Base-by-base conservation (phyloP, 2,329 filamentous ascomycete species). In the Calonectria hongkongensis region DNA sequence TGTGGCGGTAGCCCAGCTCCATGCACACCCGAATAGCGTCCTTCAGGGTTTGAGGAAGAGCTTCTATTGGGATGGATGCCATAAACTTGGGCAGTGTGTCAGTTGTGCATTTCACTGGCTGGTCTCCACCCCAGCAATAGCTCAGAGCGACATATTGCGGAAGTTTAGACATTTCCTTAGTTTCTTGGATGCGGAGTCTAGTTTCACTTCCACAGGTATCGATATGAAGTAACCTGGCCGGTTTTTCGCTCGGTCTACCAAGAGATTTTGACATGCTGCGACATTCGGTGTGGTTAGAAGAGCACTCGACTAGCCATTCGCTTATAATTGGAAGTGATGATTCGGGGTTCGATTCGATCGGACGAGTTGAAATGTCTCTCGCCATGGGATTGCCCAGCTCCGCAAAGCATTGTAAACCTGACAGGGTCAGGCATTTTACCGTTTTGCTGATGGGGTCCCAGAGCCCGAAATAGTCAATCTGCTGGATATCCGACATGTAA, bases 41-140 rank as follows among this genome's bases (percentile, higher is more conserved):
- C n/a, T 66, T 33, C 45, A 66, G 63, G 3, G 63, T 66, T 27
- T 50, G 45, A 15, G 63, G 63, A 15, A 66, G 63, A 9, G 30
- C 48, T 27, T 12, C 27, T 7, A 51, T 9, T 18, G 63, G 63
- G 12, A 66, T 66, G 15, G 45, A 51, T 3, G 21, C 10, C 45
- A 18, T 50, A 15, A 66, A 66, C 13, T n/a, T 28, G 10, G 47
- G n/a, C 15, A 66, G 7, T 7, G 63, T 66, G 27, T 39, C 12
- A 1, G 63, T 66, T 8, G 63, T 66, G 33, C 63, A 66, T 39
- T 66, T 66, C n/a, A 66, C 45, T 33, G 21, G 63, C 4, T 66
- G 63, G 33, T 66, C 63, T 2, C 63, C 63, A 18, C 63, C 63
- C 63, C 47, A 66, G 10, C 63, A 66, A 30, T 66, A 66, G 63